Evolutionary conservation across 495 filamentous ascomycete genomes (phyloP), one percentile per base, ranked within the genome.

Genomic region (Talaromyces trachyspermus): DNA sequence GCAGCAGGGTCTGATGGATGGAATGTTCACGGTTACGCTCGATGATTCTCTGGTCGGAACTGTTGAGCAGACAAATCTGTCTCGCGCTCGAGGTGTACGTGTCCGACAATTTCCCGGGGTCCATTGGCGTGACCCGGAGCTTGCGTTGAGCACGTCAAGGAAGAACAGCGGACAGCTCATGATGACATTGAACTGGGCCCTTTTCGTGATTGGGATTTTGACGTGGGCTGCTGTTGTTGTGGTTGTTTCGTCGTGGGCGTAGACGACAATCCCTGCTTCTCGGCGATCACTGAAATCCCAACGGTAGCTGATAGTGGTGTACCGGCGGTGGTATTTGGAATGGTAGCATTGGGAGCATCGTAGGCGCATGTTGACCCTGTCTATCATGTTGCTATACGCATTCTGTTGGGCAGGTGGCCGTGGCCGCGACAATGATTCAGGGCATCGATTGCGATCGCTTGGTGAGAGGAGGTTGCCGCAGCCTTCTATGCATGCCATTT

Each of bases 181-280:
- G 18, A 40, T 40, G 10, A 40, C 37, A 5, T 14, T n/a, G 0
- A 17, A 20, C 18, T 40, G 37, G 5, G 6, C 18, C 18, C 18
- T 6, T n/a, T 40, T 40, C 5, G n/a, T 4, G 11, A 40, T 18
- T 8, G 37, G 37, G 23, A 40, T 40, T 12, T 1, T 17, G 11
- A 40, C 19, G 6, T 20, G 18, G 11, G 37, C 12, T 22, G n/a
- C 70, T 20, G 23, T 40, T 14, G 20, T 5, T 7, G 12, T 11
- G 11, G 37, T 24, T 4, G 2, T 24, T 40, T 24, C 37, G 18
- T 40, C 37, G 37, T 40, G 37, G 20, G 23, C 12, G 37, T 5
- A 20, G 37, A 40, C 37, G n/a, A 6, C 23, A 17, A 12, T 12
- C 6, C 5, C n/a, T 12, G 19, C 20, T 7, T 40, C 4, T 2